Evolutionary conservation across 2,329 filamentous ascomycete genomes (phyloP), one percentile per base, ranked within the genome.

Genomic region (Cladophialophora chaetospira): DNA sequence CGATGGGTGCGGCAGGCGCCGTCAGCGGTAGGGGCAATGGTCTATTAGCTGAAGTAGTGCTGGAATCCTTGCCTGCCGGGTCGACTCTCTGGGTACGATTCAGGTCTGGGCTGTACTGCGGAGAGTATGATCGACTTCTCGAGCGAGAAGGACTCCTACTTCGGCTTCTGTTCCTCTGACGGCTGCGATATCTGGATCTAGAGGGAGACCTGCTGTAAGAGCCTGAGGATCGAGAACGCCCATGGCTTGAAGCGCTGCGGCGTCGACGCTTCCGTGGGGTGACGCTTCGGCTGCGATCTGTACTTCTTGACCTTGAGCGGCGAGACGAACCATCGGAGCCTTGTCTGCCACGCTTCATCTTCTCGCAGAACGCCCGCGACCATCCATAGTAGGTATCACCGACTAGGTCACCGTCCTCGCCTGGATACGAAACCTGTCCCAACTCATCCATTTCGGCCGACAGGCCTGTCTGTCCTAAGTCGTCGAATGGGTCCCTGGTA

Each of bases 361-460:
- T 88, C 63, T 89, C 79, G 69, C 89, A 95, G 65, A 96, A 94
- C 1, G 78, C 77, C 35, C 83, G 81, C 4, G 90, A 93, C 91
- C 91, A 96, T 59, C 91, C 91, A 69, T 95, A 95, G 70, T 95
- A 95, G 0, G 88, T 89, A 61, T 89, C 86, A 1, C 86, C 86
- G 5, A 80, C 78, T 5, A 86, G 69, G 2, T 88, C 83, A 0
- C 86, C 86, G 0, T 83, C 87, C 63, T 87, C 83, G 64, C 91
- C 85, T 2, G 83, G 70, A 15, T 85, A 74, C 50, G 90, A 76
- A 13, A 80, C 74, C 69, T 94, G 87, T 9, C 90, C 91, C 57
- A 94, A 77, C 62, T 87, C 85, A 67, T 90, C 87, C n/a, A 93
- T 75, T 62, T 90, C 86, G n/a, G 79, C 72, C 4, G 78, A 68